Conservation (phyloP, 192 early-diverging fungal genomes). For the Gigaspora rosea region DNA sequence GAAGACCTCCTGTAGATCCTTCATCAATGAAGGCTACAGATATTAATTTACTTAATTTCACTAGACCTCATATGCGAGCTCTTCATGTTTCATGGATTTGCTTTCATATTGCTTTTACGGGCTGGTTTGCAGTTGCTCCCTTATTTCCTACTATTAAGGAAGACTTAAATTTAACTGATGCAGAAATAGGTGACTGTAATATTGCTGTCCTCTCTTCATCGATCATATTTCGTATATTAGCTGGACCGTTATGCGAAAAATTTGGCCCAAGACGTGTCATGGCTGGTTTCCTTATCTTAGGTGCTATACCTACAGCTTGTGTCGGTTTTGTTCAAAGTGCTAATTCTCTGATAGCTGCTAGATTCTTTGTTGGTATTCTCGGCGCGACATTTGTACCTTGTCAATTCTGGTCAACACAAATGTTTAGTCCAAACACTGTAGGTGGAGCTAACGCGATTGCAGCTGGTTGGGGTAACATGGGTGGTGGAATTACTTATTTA, state of each 20-base stretch:
- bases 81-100: conserved; percentile 44
- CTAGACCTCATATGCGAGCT: conserved; percentile 42
- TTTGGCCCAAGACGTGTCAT: conserved; percentile 55
- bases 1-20: too few relatives aligned
- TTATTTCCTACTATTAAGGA: conserved; percentile 54
- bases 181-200: conserved; percentile 51
- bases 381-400: conserved; percentile 72
- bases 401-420: conserved; percentile 68
- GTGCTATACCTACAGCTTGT: conserved; percentile 55
- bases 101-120: conserved; percentile 45
- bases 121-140: conserved; percentile 68
- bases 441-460: conserved; percentile 69
- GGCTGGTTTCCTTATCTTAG: conserved; percentile 54
- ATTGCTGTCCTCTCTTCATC: conserved; percentile 56
- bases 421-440: conserved; percentile 59
- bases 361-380: conserved; percentile 65
- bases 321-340: conserved; percentile 49
- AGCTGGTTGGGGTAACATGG: conserved; percentile 73
- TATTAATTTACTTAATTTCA: too few relatives aligned
- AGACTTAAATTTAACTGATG: conserved; percentile 53
- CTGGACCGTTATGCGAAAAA: conserved; percentile 49
- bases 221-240: conserved; percentile 53
- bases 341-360: conserved; percentile 46
- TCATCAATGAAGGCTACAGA: too few relatives aligned
- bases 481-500: conserved; percentile 61